A percentile compares a stretch with the other conserved stretches of the same genome.
Evolutionary conservation across 2,329 filamentous ascomycete genomes (phyloP).

Genomic region (Penicillium janthinellum): DNA sequence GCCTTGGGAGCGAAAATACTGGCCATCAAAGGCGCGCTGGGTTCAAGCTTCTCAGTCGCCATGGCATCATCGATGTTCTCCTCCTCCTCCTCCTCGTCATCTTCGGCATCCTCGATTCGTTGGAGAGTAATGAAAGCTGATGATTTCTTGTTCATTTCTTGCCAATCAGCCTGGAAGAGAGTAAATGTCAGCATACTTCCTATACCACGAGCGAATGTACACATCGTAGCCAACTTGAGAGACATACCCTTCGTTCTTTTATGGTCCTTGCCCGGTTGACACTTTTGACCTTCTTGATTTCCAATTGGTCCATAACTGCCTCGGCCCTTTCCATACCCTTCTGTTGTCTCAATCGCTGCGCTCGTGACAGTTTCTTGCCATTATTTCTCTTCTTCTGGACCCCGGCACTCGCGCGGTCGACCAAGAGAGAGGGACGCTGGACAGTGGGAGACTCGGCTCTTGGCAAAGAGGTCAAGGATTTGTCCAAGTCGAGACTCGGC

Average conservation of each 20-base stretch:
- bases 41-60: constrained; percentile 32
- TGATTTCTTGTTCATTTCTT: constrained; percentile 43
- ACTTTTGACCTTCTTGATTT: constrained; percentile 59
- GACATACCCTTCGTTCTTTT: constrained; percentile 49
- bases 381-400: constrained; percentile 55
- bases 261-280: constrained; percentile 51
- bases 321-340: constrained; percentile 60
- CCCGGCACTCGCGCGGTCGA: constrained; percentile 53
- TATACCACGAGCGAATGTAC: background rate
- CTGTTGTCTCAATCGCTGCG: constrained; percentile 57
- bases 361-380: constrained; percentile 51
- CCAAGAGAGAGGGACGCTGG: constrained; percentile 50
- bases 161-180: constrained; percentile 42
- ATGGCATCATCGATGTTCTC: constrained; percentile 37
- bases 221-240: background rate
- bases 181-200: constrained; percentile 18
- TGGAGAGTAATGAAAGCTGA: constrained; percentile 41
- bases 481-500: constrained; percentile 56
- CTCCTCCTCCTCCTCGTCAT: constrained; percentile 47
- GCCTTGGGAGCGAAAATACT: constrained; percentile 20
- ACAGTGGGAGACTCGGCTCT: constrained; percentile 42
- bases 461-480: constrained; percentile 49
- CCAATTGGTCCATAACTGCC: constrained; percentile 55
- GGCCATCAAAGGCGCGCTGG: constrained; percentile 15
- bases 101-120: constrained; percentile 53